Conservation (phyloP, 2,329 filamentous ascomycete genomes). For the Neocatenulostroma microsporum region DNA sequence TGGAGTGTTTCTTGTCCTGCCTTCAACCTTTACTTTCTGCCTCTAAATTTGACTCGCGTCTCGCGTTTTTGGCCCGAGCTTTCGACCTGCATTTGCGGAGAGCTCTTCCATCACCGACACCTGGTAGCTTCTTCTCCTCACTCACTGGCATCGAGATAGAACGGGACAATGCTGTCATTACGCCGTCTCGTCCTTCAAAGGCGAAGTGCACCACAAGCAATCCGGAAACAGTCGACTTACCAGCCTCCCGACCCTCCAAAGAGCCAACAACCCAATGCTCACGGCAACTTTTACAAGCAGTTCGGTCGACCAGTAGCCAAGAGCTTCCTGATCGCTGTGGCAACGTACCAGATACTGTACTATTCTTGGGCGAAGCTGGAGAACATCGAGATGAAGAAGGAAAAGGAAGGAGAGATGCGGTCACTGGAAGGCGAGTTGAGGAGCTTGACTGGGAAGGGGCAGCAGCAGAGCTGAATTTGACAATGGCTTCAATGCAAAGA, state of each 20-base stretch:
- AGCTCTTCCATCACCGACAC: neutral
- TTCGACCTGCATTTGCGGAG: neutral
- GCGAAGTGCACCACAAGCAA: neutral
- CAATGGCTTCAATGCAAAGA: too few relatives aligned
- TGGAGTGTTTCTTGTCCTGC: too few relatives aligned
- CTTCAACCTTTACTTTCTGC: too few relatives aligned
- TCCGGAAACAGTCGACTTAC: slow-evolving; percentile 10
- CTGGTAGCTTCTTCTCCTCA: neutral
- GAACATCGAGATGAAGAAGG: slow-evolving; percentile 56
- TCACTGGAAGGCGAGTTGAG: slow-evolving; percentile 19
- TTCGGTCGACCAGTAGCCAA: slow-evolving; percentile 68
- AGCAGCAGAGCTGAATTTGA: too few relatives aligned
- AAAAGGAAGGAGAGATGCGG: slow-evolving; percentile 40
- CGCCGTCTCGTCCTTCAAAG: neutral
- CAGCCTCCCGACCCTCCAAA: slow-evolving; percentile 15
- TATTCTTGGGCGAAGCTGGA: slow-evolving; percentile 69
- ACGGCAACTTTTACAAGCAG: slow-evolving; percentile 61
- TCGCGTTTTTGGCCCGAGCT: too few relatives aligned
- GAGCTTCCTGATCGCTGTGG: slow-evolving; percentile 64
- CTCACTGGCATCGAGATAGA: too few relatives aligned
- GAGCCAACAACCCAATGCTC: slow-evolving; percentile 18
- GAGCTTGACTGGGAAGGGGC: slow-evolving; percentile 14
- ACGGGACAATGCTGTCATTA: neutral
- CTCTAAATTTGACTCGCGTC: too few relatives aligned
- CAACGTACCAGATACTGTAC: slow-evolving; percentile 72